These are phyloP conservation scores for Clonostachys byssicola DNA, from an alignment of 2,329 filamentous ascomycete genomes.

Conservation along the genomic window DNA sequence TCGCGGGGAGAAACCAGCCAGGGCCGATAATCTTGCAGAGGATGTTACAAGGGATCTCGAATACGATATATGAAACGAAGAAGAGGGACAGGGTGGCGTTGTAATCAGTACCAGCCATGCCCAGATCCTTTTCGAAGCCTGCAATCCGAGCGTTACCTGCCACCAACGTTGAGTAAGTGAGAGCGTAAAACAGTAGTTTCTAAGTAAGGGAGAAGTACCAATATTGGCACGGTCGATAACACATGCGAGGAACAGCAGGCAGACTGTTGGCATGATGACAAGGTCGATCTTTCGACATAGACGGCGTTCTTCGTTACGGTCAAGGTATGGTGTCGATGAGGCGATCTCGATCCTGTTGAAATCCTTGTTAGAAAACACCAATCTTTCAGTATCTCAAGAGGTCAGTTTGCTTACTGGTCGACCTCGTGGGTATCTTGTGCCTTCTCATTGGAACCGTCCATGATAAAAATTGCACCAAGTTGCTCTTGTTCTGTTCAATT, in stretches of 20 bases:
- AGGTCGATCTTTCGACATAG: conserved; percentile 61
- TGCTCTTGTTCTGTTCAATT: too few relatives aligned
- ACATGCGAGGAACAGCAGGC: conserved; percentile 48
- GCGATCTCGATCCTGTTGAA: too few relatives aligned
- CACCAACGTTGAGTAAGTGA: too few relatives aligned
- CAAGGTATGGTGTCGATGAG: conserved; percentile 4
- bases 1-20: conserved; percentile 23
- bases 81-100: conserved; percentile 45
- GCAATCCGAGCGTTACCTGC: conserved; percentile 65
- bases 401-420: too few relatives aligned
- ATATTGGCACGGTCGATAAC: conserved; percentile 67
- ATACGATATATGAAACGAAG: conserved; percentile 58
- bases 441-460: too few relatives aligned
- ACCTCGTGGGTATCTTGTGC: too few relatives aligned
- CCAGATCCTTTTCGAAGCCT: conserved; percentile 58
- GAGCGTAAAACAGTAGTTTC: too few relatives aligned
- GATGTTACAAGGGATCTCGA: conserved; percentile 20
- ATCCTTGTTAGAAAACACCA: too few relatives aligned
- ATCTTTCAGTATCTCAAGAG: too few relatives aligned
- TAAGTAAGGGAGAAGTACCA: conserved; percentile 29
- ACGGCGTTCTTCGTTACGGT: conserved; percentile 41
- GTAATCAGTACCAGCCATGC: conserved; percentile 51
- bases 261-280: conserved; percentile 58
- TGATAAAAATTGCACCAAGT: too few relatives aligned
- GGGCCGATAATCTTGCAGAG: conserved; percentile 25